These are phyloP conservation scores for Iberis amara DNA, from an alignment of 441 rosid genomes.

Conservation along the genomic window DNA sequence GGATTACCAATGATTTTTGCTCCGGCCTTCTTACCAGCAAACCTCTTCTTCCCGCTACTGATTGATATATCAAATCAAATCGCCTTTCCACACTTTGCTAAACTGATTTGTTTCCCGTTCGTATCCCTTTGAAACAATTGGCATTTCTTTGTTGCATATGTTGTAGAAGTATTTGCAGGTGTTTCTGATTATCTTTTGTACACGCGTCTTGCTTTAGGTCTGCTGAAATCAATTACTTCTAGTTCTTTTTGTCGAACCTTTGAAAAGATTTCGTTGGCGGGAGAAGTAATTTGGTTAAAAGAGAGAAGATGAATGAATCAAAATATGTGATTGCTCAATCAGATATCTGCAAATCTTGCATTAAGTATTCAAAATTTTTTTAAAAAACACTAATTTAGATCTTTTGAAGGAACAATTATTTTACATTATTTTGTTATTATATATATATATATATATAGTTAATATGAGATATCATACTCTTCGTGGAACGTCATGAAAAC, in stretches of 20 bases:
- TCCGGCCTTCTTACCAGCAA: slow-evolving; percentile 44
- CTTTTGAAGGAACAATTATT: too few relatives aligned
- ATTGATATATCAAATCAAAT: background rate
- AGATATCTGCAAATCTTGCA: too few relatives aligned
- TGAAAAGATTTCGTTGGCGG: slow-evolving; percentile 24
- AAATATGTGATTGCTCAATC: too few relatives aligned
- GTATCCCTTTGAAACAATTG: background rate
- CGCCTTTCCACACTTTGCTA: background rate
- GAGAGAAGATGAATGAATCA: slow-evolving; percentile 43
- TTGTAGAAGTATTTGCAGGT: slow-evolving; percentile 34
- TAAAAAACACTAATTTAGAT: too few relatives aligned
- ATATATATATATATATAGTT: too few relatives aligned
- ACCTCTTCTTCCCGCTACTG: slow-evolving; percentile 25
- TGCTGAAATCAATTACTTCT: slow-evolving; percentile 39
- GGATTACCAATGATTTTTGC: slow-evolving; percentile 48
- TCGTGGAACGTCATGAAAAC: too few relatives aligned
- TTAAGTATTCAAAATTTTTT: too few relatives aligned
- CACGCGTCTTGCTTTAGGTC: slow-evolving; percentile 47
- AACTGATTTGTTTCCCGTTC: background rate
- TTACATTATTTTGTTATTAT: too few relatives aligned
- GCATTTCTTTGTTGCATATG: slow-evolving; percentile 11
- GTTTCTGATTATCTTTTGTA: slow-evolving; percentile 48
- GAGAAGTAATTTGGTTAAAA: slow-evolving; percentile 34
- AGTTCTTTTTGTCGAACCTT: slow-evolving; percentile 30
- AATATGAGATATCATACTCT: too few relatives aligned